A percentile compares a stretch with the other conserved stretches of the same genome.
These are phyloP conservation scores for Camellia oleifera DNA, from an alignment of 179 eudicot genomes.

Conservation along the genomic window DNA sequence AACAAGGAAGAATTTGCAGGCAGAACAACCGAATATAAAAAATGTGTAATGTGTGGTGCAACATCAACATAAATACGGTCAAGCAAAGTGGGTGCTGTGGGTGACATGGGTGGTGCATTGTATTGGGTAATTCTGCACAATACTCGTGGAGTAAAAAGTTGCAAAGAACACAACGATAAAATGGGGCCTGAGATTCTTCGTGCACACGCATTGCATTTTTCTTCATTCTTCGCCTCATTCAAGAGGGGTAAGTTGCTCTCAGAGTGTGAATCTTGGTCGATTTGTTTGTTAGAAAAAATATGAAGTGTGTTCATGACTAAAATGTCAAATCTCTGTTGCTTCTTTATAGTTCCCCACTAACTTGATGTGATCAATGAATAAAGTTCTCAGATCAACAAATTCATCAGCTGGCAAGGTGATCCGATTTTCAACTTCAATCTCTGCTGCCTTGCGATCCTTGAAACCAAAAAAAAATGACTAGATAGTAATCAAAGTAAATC, in stretches of 20 bases:
- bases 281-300: neutral
- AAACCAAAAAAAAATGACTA: neutral
- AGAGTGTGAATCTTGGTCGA: neutral
- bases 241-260: neutral
- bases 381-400: neutral
- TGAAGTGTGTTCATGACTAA: neutral
- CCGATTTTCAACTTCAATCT: neutral
- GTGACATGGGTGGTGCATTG: slow-evolving; percentile 1
- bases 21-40: neutral
- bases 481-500: neutral
- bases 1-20: neutral
- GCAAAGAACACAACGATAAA: neutral
- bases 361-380: neutral
- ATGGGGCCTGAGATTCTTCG: neutral
- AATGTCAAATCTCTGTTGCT: neutral
- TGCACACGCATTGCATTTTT: neutral
- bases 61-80: neutral
- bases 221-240: neutral
- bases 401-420: neutral
- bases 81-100: neutral
- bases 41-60: neutral
- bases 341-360: neutral
- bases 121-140: neutral
- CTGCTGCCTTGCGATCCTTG: neutral
- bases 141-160: neutral